These are phyloP conservation scores for Leccinum solheimii DNA, from an alignment of 1,284 basidiomycete species.

Conservation along the genomic window DNA sequence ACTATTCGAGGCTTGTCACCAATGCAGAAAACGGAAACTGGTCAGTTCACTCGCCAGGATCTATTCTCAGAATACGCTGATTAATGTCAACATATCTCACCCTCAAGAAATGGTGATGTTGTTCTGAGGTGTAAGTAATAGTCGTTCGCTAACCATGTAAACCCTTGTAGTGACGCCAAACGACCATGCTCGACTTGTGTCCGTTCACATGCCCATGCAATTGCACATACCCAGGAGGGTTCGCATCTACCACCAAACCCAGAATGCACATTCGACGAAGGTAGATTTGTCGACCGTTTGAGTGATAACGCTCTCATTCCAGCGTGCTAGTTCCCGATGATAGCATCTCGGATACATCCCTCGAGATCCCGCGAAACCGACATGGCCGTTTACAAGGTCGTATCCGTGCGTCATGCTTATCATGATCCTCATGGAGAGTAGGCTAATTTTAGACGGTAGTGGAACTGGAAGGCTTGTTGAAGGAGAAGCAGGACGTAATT, in stretches of 20 bases:
- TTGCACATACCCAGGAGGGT: conserved; percentile 56
- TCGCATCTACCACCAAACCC: conserved; percentile 51
- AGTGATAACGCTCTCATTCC: background rate
- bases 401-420: conserved; percentile 52
- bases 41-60: conserved; percentile 43
- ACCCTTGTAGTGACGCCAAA: conserved; percentile 57
- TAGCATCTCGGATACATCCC: conserved; percentile 20
- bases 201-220: conserved; percentile 59
- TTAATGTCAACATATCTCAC: background rate
- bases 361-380: conserved; percentile 54
- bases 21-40: conserved; percentile 72
- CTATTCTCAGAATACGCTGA: background rate
- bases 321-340: conserved; percentile 10
- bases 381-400: conserved; percentile 64
- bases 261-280: conserved; percentile 70
- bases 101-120: conserved; percentile 59
- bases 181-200: conserved; percentile 68
- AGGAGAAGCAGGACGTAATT: conserved; percentile 36
- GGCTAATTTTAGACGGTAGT: conserved; percentile 38
- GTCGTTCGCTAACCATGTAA: conserved; percentile 5
- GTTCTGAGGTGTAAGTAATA: background rate
- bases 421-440: background rate
- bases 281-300: conserved; percentile 31
- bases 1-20: conserved; percentile 33
- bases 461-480: conserved; percentile 58